Base-by-base conservation (phyloP, 495 filamentous ascomycete species). In the Neurospora sp. region DNA sequence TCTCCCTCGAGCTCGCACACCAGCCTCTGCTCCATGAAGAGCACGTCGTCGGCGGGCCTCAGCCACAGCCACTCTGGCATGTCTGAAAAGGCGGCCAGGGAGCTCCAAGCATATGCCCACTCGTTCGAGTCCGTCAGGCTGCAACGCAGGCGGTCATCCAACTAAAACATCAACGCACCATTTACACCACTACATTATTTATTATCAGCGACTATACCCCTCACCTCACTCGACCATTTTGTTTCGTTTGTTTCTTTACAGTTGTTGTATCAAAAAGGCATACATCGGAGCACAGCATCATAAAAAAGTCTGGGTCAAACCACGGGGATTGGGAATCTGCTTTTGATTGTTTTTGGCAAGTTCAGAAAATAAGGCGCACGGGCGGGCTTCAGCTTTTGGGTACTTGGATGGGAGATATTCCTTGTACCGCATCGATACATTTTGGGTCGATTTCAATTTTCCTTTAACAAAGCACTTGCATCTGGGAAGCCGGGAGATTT, bases 1-100 rank as follows among this genome's bases (percentile, higher is more conserved):
- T 93, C 92, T 3, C 90, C 92, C 10, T 96, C 94, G 39, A 91
- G 91, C 38, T 97, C 94, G 8, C 91, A 93, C 76, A 92, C 92
- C 70, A 96, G 93, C 69, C 87, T 97, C 41, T 92, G 89, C 74
- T 97, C 94, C 22, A 87, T 94, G 44, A 87, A 89, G 70, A 92
- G 90, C 79, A 87, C 84, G 20, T 84, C 86, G 4, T 88, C 89
- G 27, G 81, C 82, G 20, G 77, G 82, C n/a, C 80, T 84, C 59
- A 89, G 90, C 72, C 78, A 82, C 20, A 79, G 83, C 8, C 82
- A 87, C 53, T 61, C 53, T 45, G 83, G 93, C 70, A 83, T 95
- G 73, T 92, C 93, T 20, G 90, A 91, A 70, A 91, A 93, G 80
- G 89, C 91, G 35, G 89, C 90, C 73, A 90, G 88, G 79, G 92